Evolutionary conservation across 1,284 basidiomycete genomes (phyloP).

Genomic region (Moesziomyces sp.): DNA sequence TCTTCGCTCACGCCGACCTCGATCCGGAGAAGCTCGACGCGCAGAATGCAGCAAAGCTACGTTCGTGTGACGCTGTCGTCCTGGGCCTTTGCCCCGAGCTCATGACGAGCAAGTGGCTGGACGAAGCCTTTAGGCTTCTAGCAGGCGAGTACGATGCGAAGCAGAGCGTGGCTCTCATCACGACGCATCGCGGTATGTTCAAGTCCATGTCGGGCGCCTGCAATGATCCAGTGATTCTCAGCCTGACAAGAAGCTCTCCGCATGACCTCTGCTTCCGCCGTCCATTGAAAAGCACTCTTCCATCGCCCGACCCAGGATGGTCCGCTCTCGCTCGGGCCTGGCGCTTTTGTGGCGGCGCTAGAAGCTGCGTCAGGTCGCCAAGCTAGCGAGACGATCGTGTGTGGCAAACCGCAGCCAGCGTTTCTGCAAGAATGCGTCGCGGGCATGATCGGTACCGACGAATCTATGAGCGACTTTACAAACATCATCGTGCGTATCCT

Average conservation of each 20-base stretch:
- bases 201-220: no score
- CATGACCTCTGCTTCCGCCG: background rate
- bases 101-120: slow-evolving; percentile 43
- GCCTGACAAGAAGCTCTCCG: background rate
- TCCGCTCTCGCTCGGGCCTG: slow-evolving; percentile 39
- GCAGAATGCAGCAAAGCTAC: slow-evolving; percentile 12
- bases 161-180: slow-evolving; percentile 24
- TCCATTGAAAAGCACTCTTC: slow-evolving; percentile 27
- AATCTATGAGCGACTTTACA: slow-evolving; percentile 10
- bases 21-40: slow-evolving; percentile 10
- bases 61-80: slow-evolving; percentile 32
- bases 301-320: slow-evolving; percentile 28
- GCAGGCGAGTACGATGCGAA: slow-evolving; percentile 25
- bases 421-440: slow-evolving; percentile 42
- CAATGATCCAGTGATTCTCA: background rate
- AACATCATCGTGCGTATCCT: slow-evolving; percentile 42
- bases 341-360: slow-evolving; percentile 38
- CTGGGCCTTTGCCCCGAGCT: slow-evolving; percentile 42
- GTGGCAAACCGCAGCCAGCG: slow-evolving; percentile 36
- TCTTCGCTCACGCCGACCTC: slow-evolving; percentile 20
- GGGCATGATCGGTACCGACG: slow-evolving; percentile 23
- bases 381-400: slow-evolving; percentile 17
- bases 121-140: slow-evolving; percentile 36
- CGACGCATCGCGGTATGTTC: slow-evolving; percentile 45
- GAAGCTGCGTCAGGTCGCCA: slow-evolving; percentile 27